Evolutionary conservation across 2,329 filamentous ascomycete genomes (phyloP), one percentile per base, ranked within the genome.

Genomic region (Aspergillus hortae): DNA sequence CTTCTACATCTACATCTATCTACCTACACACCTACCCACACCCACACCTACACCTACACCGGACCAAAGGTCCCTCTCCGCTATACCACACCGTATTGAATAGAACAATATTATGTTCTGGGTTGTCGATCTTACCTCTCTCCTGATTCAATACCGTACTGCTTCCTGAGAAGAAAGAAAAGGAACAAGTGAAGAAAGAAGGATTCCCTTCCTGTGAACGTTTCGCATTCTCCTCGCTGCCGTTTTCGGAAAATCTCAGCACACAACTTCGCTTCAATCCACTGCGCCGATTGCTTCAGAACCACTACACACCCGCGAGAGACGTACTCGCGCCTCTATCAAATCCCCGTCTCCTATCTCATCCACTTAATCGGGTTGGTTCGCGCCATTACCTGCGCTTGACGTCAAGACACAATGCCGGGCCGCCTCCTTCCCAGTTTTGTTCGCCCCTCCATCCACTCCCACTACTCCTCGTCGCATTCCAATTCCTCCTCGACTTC

Each of bases 401-500:
- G 41, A 52, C 27, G 42, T 32, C 33, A 30, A 46, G 30, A 54
- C 61, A 67, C 51, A 32, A 74, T 74, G 71, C 71, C 71, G 46
- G 71, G 71, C 58, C 69, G 71, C 58, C 61, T 74, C 27, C 64
- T 74, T 53, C 62, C 71, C 59, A 73, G 61, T 60, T 64, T 73
- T 49, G 67, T 73, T 54, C 67, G 71, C 59, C 63, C 67, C 49
- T 65, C 67, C 45, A 56, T 61, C 49, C 65, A 64, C 40, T 54
- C 64, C 50, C 62, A 64, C 35, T 63, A 64, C 5, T 53, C 60
- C 41, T 57, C 66, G 21, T 60, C 64, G 19, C 61, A 68, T 47
- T 71, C 70, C 41, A 69, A 64, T 52, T 56, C 67, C 12, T 70
- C 69, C 5, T 74, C 71, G 4, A 64, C 69, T 6, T 63, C 67